A percentile compares a stretch with the other conserved stretches of the same genome.
Evolutionary conservation across 495 filamentous ascomycete species (phyloP).

Genomic region (Penicillium soppii): DNA sequence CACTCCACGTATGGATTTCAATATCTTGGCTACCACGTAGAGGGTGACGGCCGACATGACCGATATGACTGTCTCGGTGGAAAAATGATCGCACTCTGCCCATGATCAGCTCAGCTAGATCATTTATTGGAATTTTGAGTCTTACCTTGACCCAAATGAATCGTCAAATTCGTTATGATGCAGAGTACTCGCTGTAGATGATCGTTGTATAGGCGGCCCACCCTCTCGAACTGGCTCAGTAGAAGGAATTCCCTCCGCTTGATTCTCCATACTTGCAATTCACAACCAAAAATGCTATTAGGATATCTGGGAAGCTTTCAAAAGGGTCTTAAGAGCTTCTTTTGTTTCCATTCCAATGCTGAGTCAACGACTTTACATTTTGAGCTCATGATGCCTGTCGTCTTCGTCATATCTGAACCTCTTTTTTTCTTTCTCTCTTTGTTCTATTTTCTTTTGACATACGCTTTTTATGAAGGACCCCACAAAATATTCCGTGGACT

Average conservation of each 20-base stretch:
- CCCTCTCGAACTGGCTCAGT: background rate
- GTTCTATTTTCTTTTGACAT: too few species aligned
- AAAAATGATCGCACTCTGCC: slow-evolving; percentile 22
- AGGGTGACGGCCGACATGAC: slow-evolving; percentile 20
- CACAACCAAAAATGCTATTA: background rate
- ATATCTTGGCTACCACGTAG: slow-evolving; percentile 17
- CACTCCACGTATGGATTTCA: slow-evolving; percentile 29
- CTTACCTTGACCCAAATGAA: slow-evolving; percentile 20
- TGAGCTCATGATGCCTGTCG: slow-evolving; percentile 1
- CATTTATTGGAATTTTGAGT: background rate
- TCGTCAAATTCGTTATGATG: slow-evolving; percentile 26
- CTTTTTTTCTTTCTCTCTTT: too few species aligned
- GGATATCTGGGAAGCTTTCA: too few species aligned
- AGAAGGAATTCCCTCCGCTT: background rate
- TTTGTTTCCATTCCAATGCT: slow-evolving; percentile 1
- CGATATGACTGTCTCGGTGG: slow-evolving; percentile 22
- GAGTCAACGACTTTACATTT: slow-evolving; percentile 5
- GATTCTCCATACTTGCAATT: background rate
- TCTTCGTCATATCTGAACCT: slow-evolving; percentile 1
- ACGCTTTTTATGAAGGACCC: background rate
- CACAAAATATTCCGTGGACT: too few species aligned
- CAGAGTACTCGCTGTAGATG: slow-evolving; percentile 14
- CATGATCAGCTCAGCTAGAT: background rate
- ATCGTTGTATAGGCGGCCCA: slow-evolving; percentile 1
- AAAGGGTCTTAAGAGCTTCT: too few species aligned